Conservation (phyloP, 2,329 filamentous ascomycete species). For the Raffaelea arxii region DNA sequence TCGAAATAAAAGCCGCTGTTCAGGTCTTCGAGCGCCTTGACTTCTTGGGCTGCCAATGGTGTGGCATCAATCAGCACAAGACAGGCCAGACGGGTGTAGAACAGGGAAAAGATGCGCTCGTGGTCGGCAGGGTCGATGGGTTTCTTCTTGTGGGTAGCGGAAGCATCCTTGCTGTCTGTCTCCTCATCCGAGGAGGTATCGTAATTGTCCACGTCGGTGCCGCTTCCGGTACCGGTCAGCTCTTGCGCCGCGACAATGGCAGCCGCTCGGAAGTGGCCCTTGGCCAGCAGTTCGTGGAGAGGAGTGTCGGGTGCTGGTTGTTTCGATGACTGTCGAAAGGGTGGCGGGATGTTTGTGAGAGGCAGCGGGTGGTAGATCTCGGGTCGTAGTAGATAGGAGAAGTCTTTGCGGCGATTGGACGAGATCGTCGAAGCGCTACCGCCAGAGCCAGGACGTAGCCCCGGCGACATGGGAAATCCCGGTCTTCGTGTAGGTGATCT, state of each 20-base stretch:
- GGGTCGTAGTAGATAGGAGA: slow-evolving; percentile 69
- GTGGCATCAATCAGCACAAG: slow-evolving; percentile 69
- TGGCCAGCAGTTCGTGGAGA: slow-evolving; percentile 56
- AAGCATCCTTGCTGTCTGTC: slow-evolving; percentile 15
- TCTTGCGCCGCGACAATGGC: slow-evolving; percentile 58
- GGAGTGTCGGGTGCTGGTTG: slow-evolving; percentile 54
- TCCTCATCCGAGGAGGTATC: too few species aligned
- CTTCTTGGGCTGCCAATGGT: slow-evolving; percentile 57
- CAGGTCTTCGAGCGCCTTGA: slow-evolving; percentile 53
- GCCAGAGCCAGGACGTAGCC: too few species aligned
- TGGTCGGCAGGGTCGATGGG: slow-evolving; percentile 44
- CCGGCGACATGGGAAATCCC: too few species aligned
- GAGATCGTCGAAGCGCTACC: too few species aligned
- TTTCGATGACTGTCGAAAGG: slow-evolving; percentile 61
- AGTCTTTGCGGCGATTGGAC: slow-evolving; percentile 50
- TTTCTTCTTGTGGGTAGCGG: background rate
- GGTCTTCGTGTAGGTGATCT: slow-evolving; percentile 5
- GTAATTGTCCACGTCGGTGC: slow-evolving; percentile 14
- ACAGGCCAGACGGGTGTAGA: slow-evolving; percentile 75
- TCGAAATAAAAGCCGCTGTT: slow-evolving; percentile 48
- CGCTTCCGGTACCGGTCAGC: slow-evolving; percentile 37
- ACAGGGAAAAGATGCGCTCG: slow-evolving; percentile 59
- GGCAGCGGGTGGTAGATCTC: slow-evolving; percentile 77
- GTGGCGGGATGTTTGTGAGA: slow-evolving; percentile 44
- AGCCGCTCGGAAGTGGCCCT: slow-evolving; percentile 72